Conservation (phyloP, 2,329 filamentous ascomycete species). For the Paecilomyces fulvus region DNA sequence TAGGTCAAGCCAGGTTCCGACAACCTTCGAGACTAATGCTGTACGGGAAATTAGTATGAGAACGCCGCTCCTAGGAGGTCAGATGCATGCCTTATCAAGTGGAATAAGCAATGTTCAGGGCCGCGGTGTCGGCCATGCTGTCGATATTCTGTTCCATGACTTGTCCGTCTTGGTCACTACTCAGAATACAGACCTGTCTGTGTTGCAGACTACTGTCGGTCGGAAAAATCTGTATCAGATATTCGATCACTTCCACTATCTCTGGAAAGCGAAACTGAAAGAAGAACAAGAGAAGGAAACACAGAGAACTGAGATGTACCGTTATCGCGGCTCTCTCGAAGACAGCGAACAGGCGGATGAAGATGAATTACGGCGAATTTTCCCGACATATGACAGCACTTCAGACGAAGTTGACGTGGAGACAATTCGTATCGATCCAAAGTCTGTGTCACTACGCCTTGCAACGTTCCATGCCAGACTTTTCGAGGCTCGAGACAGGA, state of each 20-base stretch:
- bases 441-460: constrained; percentile 52
- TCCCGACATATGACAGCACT: constrained; percentile 64
- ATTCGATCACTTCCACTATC: constrained; percentile 64
- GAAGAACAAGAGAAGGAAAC: constrained; percentile 68
- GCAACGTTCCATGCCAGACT: constrained; percentile 51
- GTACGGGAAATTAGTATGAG: constrained; percentile 23
- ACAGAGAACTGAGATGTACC: constrained; percentile 68
- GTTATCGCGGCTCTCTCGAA: constrained; percentile 68
- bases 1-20: constrained; percentile 23
- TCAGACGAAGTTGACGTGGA: constrained; percentile 29
- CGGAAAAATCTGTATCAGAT: constrained; percentile 54
- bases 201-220: constrained; percentile 32
- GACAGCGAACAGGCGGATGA: constrained; percentile 67
- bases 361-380: constrained; percentile 69
- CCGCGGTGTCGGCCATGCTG: constrained; percentile 15
- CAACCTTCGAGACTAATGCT: constrained; percentile 10
- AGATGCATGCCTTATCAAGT: constrained; percentile 13
- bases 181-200: constrained; percentile 24
- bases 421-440: constrained; percentile 33
- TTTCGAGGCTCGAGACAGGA: constrained; percentile 22
- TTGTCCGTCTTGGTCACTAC: constrained; percentile 26
- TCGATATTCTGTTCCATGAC: constrained; percentile 30
- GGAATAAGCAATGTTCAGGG: constrained; percentile 1
- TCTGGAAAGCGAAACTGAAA: constrained; percentile 72
- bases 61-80: constrained; percentile 33